Percentiles rank a stretch among this genome's conserved stretches.
phyloP scores from a whole-genome alignment of 192 early-diverging fungal species.

The Phycomyces blakesleeanus region DNA sequence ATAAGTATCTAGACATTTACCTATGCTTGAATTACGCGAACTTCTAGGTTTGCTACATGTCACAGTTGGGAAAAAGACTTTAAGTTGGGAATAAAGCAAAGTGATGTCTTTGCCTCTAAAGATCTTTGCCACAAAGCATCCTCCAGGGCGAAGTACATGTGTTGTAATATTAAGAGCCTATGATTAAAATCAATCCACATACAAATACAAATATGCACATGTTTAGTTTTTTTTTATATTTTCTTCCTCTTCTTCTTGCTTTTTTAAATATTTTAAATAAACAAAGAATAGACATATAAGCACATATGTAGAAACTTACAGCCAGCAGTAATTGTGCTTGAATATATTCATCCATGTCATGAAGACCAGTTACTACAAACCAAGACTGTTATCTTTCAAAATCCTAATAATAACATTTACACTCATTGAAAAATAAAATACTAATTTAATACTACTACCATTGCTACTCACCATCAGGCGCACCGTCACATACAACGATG shows the following conservation, averaged over 20 bases:
- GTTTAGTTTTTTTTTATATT: too few relatives aligned
- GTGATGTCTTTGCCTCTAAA: slow-evolving; percentile 95
- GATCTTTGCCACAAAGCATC: slow-evolving; percentile 97
- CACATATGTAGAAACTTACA: slow-evolving; percentile 8
- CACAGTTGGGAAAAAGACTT: slow-evolving; percentile 88
- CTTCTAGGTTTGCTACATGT: slow-evolving; percentile 90
- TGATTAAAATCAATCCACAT: background rate
- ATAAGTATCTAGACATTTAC: too few relatives aligned
- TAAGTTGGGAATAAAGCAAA: slow-evolving; percentile 86
- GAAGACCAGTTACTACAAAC: slow-evolving; percentile 81
- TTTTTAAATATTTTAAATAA: too few relatives aligned
- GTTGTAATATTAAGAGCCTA: slow-evolving; percentile 94
- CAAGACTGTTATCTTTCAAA: background rate
- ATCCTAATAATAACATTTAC: background rate
- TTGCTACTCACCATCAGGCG: slow-evolving; percentile 71
- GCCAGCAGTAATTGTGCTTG: slow-evolving; percentile 95
- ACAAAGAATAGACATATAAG: too few relatives aligned
- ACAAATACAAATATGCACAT: too few relatives aligned
- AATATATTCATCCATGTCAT: slow-evolving; percentile 99
- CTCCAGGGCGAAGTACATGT: slow-evolving; percentile 83
- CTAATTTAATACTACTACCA: background rate
- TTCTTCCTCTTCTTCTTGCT: too few relatives aligned
- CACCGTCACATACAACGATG: slow-evolving; percentile 94
- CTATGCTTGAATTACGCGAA: slow-evolving; percentile 87
- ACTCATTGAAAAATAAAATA: too few relatives aligned